Evolutionary conservation across 176 grass and related monocot species (phyloP), one percentile per base, ranked within the genome.

Genomic region (Lolium multiflorum): DNA sequence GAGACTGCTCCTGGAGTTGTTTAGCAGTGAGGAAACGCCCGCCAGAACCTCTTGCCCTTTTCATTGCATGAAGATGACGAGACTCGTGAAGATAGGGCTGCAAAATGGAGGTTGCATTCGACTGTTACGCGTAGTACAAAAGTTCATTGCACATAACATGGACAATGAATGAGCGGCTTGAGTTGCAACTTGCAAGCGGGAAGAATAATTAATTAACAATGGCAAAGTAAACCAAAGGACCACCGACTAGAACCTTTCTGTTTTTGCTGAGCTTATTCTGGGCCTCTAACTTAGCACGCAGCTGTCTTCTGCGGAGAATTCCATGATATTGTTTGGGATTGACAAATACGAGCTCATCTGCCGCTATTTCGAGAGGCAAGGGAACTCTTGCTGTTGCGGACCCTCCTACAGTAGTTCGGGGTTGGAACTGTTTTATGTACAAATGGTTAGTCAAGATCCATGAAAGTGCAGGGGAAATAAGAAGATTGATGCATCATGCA

Each of bases 71-170:
- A 82, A 81, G 86, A 85, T 95, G 94, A 16, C 94, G 87, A 77
- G 94, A 95, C 51, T 95, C 94, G 9, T 95, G 94, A 70, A 95
- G 94, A 70, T 95, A 95, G 59, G 94, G 94, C 94, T 95, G 91
- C 12, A 59, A 43, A 9, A 78, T 62, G 71, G 22, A 84, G 22
- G 72, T 64, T 48, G n/a, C 28, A 38, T 35, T 52, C 5, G 38
- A 38, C 24, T 50, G 59, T 86, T 86, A 66, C 31, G 31, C 14
- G 51, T 71, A 62, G 5, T 31, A 81, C 37, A 20, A 10, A 12
- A 82, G 52, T 31, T 28, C 15, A 11, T n/a, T 66, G 79, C 64
- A 59, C 7, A 21, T 22, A 51, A 48, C 51, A 58, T 78, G 26
- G 7, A 37, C 43, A 46, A 20, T 59, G 26, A 15, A 9, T 51